Percentiles rank a stretch among this genome's conserved stretches.
These are phyloP conservation scores for Epithele typhae DNA, from an alignment of 768 basidiomycete genomes.

Conservation along the genomic window DNA sequence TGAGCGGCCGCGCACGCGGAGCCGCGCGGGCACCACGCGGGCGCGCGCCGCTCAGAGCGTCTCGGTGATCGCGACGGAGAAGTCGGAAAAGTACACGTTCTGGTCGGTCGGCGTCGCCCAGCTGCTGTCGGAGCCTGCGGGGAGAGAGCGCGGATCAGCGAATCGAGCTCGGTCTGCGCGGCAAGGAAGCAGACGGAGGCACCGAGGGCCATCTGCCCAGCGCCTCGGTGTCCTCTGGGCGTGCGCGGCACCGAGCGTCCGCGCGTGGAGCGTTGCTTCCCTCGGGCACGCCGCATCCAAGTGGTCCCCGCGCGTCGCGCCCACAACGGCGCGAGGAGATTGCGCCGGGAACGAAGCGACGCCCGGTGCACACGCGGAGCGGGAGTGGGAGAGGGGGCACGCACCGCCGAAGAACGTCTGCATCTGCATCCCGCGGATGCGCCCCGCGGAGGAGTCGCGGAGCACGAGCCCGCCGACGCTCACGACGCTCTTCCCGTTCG, in stretches of 20 bases:
- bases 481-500: slow-evolving; percentile 61
- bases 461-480: slow-evolving; percentile 52
- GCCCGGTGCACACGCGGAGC: too few species aligned
- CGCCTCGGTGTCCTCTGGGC: too few species aligned
- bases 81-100: slow-evolving; percentile 62
- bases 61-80: slow-evolving; percentile 59
- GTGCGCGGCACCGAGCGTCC: too few species aligned
- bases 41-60: slow-evolving; percentile 26
- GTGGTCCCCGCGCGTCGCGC: too few species aligned
- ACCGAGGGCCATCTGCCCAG: too few species aligned
- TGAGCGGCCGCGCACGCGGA: too few species aligned
- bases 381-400: slow-evolving; percentile 6
- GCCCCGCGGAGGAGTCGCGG: slow-evolving; percentile 41
- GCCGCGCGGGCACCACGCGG: too few species aligned
- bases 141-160: slow-evolving; percentile 1
- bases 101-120: slow-evolving; percentile 64
- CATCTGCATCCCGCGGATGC: slow-evolving; percentile 66
- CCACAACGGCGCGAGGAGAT: too few species aligned
- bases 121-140: slow-evolving; percentile 37
- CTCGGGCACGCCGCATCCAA: too few species aligned
- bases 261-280: too few species aligned
- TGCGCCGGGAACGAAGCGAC: too few species aligned
- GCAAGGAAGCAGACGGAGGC: too few species aligned
- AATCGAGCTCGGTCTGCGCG: not conserved
- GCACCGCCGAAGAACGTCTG: slow-evolving; percentile 79